Base-by-base conservation (phyloP, 768 basidiomycete species). In the Megacollybia marginata region DNA sequence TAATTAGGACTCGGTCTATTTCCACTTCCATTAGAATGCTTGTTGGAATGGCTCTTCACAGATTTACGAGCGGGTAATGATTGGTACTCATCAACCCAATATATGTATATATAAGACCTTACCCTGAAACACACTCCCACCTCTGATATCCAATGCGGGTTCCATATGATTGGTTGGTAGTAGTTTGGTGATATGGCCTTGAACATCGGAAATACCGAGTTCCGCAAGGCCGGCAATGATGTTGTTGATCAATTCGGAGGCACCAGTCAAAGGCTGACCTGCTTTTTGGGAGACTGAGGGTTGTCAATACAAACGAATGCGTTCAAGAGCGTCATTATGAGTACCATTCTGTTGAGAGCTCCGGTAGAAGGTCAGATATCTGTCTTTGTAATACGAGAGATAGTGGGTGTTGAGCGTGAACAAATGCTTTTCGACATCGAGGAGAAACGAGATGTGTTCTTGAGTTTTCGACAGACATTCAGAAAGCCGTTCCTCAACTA, bases 101-200 rank as follows among this genome's bases (percentile, higher is more conserved):
- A n/a, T n/a, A n/a, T n/a, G n/a, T n/a, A n/a, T n/a, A n/a, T n/a
- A n/a, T n/a, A n/a, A 28, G 33, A 16, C 35, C 28, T 33, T 56
- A 84, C 85, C 71, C 87, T 82, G 62, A 87, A 88, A 55, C 87
- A 87, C 0, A 80, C 85, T 5, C 83, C 70, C 1, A 86, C 82
- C 49, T 80, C 75, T 87, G 56, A 88, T 83, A 4, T 63, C 56
- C 15, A 88, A 55, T 0, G 80, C 80, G 0, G 75, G 71, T 35
- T 80, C 81, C 69, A 71, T 73, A 2, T 64, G 64, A 51, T 85
- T 81, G 0, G 68, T 50, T 0, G 76, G 72, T 4, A 81, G 66
- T 0, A 86, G 56, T 55, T 71, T 79, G 0, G 71, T 55, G 0
- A 85, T 53, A 48, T 82, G 77, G 4, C 63, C 62, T 33, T 67